Percentiles rank a stretch among this genome's conserved stretches.
These are phyloP conservation scores for Panicum hallii DNA, from an alignment of 202 grass and related monocot genomes.

Conservation along the genomic window DNA sequence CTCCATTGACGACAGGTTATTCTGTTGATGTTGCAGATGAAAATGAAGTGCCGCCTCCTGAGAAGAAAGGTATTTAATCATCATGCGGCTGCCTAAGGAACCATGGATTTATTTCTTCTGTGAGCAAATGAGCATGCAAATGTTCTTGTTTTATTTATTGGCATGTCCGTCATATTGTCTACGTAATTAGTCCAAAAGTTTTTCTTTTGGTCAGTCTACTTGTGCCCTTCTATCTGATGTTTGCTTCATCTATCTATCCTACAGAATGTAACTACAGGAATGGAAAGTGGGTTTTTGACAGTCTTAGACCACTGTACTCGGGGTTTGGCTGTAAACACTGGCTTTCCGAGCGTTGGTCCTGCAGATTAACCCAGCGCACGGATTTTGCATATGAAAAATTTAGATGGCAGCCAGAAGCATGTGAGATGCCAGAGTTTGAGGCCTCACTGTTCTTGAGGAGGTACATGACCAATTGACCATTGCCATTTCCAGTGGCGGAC, in stretches of 20 bases:
- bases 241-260: conserved; percentile 41
- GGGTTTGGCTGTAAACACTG: conserved; percentile 86
- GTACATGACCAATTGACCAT: conserved; percentile 32
- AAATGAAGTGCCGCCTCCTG: conserved; percentile 19
- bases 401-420: conserved; percentile 83
- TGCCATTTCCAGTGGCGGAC: too few species aligned
- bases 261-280: conserved; percentile 80
- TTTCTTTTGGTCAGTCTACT: not conserved
- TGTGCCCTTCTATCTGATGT: conserved; percentile 19
- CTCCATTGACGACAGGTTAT: conserved; percentile 36
- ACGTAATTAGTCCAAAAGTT: too few species aligned
- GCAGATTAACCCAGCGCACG: conserved; percentile 77
- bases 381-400: conserved; percentile 92
- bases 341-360: conserved; percentile 88
- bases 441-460: conserved; percentile 71
- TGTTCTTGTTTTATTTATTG: not conserved
- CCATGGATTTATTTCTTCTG: conserved; percentile 25
- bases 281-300: conserved; percentile 82
- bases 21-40: conserved; percentile 45
- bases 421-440: conserved; percentile 76
- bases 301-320: conserved; percentile 75
- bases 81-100: conserved; percentile 6
- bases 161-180: too few species aligned
- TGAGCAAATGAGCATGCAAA: too few species aligned
- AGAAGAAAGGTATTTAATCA: conserved; percentile 63